Conservation (phyloP, 1,284 basidiomycete species). For the Termitomyces sp. region DNA sequence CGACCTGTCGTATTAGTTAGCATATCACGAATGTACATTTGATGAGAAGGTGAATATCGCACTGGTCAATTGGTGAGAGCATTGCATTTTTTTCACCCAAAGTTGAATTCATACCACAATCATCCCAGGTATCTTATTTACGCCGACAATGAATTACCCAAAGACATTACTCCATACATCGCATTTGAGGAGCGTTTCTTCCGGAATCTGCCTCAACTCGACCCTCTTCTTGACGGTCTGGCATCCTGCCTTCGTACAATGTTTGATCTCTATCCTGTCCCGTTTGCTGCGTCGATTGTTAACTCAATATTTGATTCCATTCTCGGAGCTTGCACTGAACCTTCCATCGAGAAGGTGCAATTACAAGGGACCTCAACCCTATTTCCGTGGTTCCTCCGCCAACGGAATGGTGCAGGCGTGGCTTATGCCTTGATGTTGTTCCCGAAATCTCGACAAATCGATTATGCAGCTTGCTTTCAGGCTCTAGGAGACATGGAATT, state of each 20-base stretch:
- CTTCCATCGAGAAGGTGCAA: not conserved
- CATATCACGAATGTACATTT: slow-evolving; percentile 11
- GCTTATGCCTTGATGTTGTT: slow-evolving; percentile 11
- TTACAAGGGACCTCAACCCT: not conserved
- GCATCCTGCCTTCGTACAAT: slow-evolving; percentile 5
- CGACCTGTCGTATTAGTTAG: too few species aligned
- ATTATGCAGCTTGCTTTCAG: slow-evolving; percentile 8
- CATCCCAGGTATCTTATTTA: slow-evolving; percentile 11
- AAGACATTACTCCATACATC: slow-evolving; percentile 3
- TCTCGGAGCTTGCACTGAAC: slow-evolving; percentile 13
- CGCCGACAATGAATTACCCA: slow-evolving; percentile 19
- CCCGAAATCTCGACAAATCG: slow-evolving; percentile 8
- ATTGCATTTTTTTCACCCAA: not conserved
- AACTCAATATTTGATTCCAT: slow-evolving; percentile 14
- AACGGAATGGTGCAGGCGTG: slow-evolving; percentile 8
- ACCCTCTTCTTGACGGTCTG: slow-evolving; percentile 12
- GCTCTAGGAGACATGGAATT: slow-evolving; percentile 14
- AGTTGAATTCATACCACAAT: not conserved
- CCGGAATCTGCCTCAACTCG: slow-evolving; percentile 11
- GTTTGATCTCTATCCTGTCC: slow-evolving; percentile 10
- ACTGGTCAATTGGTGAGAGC: slow-evolving; percentile 11
- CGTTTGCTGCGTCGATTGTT: slow-evolving; percentile 13
- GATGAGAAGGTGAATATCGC: slow-evolving; percentile 11
- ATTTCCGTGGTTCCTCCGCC: slow-evolving; percentile 16
- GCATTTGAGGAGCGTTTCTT: slow-evolving; percentile 14